These are phyloP conservation scores for Trichocomaceae sp. DNA, from an alignment of 2,329 filamentous ascomycete species.

Conservation along the genomic window DNA sequence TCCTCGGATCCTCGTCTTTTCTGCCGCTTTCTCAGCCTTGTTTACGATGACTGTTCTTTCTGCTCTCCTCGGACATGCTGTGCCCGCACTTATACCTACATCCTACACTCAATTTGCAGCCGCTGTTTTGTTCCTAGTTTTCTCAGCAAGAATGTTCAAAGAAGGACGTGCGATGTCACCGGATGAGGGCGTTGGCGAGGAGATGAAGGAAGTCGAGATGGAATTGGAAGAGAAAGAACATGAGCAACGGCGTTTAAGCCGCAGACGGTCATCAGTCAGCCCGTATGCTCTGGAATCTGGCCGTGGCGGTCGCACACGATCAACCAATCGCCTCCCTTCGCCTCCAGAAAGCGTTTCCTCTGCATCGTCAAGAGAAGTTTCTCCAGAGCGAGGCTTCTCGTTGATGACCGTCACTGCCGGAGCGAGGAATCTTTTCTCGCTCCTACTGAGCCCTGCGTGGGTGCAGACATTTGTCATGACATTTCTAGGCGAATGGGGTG, in stretches of 20 bases:
- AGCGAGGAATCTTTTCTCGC: conserved; percentile 75
- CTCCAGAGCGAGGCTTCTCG: conserved; percentile 41
- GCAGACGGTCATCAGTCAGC: conserved; percentile 61
- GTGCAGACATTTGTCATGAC: conserved; percentile 99
- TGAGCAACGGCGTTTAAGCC: conserved; percentile 58
- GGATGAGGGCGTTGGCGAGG: conserved; percentile 85
- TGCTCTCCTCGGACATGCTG: conserved; percentile 83
- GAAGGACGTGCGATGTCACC: conserved; percentile 86
- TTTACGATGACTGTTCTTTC: conserved; percentile 94
- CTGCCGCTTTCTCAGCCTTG: conserved; percentile 84
- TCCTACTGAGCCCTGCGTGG: conserved; percentile 92
- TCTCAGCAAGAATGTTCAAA: conserved; percentile 73
- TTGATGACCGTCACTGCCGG: conserved; percentile 51
- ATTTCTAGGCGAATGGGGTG: conserved; percentile 96
- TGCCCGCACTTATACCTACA: conserved; percentile 84
- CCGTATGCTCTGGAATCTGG: conserved; percentile 78
- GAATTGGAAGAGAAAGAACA: conserved; percentile 92
- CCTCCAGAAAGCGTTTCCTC: conserved; percentile 72
- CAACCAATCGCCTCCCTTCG: conserved; percentile 69
- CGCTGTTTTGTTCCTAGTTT: conserved; percentile 77
- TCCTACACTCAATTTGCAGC: conserved; percentile 85
- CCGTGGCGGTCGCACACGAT: conserved; percentile 61
- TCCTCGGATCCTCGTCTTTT: conserved; percentile 85
- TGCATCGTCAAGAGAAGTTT: conserved; percentile 60
- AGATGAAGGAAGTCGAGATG: conserved; percentile 95